A percentile compares a stretch with the other conserved stretches of the same genome.
phyloP scores from a whole-genome alignment of 129 eudicot genomes.

The Gnaphalium uliginosum region DNA sequence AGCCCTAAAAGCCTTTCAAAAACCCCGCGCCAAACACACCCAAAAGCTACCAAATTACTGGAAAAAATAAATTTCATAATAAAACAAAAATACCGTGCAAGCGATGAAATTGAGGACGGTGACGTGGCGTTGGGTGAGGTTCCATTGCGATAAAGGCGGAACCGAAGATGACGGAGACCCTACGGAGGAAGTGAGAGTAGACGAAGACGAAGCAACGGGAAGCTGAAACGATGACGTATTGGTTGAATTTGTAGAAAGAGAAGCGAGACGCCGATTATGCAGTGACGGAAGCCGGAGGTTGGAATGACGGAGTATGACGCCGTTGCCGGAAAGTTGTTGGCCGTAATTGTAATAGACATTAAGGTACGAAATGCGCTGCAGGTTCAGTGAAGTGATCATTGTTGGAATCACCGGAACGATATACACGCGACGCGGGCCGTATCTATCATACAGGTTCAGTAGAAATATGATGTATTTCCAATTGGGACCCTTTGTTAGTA shows the following conservation, averaged over 20 bases:
- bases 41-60: too few relatives aligned
- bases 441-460: too few relatives aligned
- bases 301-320: slow-evolving; percentile 3
- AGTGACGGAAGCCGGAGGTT: slow-evolving; percentile 23
- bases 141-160: slow-evolving; percentile 42
- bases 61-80: neutral
- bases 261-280: slow-evolving; percentile 30
- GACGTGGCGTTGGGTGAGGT: slow-evolving; percentile 70
- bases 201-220: slow-evolving; percentile 43
- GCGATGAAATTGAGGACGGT: slow-evolving; percentile 68
- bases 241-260: slow-evolving; percentile 32
- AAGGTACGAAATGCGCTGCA: slow-evolving; percentile 26
- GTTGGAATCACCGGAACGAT: slow-evolving; percentile 32
- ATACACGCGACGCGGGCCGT: neutral
- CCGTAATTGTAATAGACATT: neutral
- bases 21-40: too few relatives aligned
- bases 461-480: neutral
- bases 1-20: too few relatives aligned
- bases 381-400: slow-evolving; percentile 36
- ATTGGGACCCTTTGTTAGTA: neutral
- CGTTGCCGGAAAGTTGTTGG: slow-evolving; percentile 20
- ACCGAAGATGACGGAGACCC: slow-evolving; percentile 45
- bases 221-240: slow-evolving; percentile 38
- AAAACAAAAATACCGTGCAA: slow-evolving; percentile 49
- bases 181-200: slow-evolving; percentile 50